Evolutionary conservation across 2,329 filamentous ascomycete species (phyloP).

Genomic region (Botrytis tulipae): DNA sequence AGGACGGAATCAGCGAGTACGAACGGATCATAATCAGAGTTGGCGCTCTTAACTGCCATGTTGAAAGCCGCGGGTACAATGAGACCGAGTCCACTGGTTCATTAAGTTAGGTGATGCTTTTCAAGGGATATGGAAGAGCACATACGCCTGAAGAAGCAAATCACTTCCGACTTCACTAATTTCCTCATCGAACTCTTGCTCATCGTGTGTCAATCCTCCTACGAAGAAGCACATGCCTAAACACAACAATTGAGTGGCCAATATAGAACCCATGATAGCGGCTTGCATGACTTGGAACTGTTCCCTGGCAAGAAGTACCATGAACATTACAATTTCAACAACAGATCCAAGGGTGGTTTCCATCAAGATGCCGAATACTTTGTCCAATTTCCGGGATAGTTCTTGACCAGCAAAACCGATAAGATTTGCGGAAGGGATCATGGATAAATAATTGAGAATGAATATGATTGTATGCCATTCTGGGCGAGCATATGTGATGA

Average conservation of each 20-base stretch:
- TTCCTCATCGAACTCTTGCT: slow-evolving; percentile 70
- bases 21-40: slow-evolving; percentile 30
- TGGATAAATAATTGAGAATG: slow-evolving; percentile 69
- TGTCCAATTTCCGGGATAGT: slow-evolving; percentile 70
- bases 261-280: slow-evolving; percentile 77
- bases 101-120: slow-evolving; percentile 3
- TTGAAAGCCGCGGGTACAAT: slow-evolving; percentile 49
- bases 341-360: slow-evolving; percentile 68
- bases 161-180: slow-evolving; percentile 78
- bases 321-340: slow-evolving; percentile 80
- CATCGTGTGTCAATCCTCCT: slow-evolving; percentile 66
- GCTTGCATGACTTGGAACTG: slow-evolving; percentile 72
- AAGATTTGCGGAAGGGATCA: slow-evolving; percentile 73
- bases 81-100: slow-evolving; percentile 47
- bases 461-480: slow-evolving; percentile 64
- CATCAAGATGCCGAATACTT: slow-evolving; percentile 63
- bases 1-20: slow-evolving; percentile 54
- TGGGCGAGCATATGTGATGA: slow-evolving; percentile 53
- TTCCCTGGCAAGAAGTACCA: slow-evolving; percentile 60
- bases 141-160: slow-evolving; percentile 73
- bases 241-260: slow-evolving; percentile 79
- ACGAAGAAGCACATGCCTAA: slow-evolving; percentile 77
- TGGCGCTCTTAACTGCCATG: slow-evolving; percentile 40
- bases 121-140: slow-evolving; percentile 13
- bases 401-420: slow-evolving; percentile 74